Evolutionary conservation across 2,329 filamentous ascomycete species (phyloP).

Genomic region (Gnomoniopsis smithogilvyi): DNA sequence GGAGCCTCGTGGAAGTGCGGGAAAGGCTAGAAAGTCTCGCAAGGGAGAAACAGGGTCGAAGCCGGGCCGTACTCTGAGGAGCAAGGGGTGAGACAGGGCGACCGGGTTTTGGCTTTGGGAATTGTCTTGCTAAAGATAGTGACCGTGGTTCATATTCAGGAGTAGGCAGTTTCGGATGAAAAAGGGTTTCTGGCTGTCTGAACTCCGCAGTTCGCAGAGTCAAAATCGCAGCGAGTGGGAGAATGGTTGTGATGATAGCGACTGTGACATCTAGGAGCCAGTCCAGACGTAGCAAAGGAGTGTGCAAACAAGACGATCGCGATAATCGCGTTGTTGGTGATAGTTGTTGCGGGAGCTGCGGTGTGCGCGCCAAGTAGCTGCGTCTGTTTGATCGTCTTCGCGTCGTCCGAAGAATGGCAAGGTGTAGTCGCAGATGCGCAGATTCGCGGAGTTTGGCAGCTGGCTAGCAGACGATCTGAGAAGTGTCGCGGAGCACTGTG

Average conservation of each 20-base stretch:
- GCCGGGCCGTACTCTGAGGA: not conserved
- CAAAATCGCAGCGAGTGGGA: not conserved
- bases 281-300: not conserved
- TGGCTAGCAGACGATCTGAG: not conserved
- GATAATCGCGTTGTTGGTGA: not conserved
- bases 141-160: constrained; percentile 9
- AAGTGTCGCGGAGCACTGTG: not conserved
- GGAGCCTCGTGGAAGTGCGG: constrained; percentile 3
- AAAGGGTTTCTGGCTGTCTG: not conserved
- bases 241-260: not conserved
- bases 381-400: not conserved
- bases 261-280: not conserved
- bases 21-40: not conserved
- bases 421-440: not conserved
- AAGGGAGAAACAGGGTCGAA: not conserved
- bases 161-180: constrained; percentile 4
- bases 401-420: not conserved
- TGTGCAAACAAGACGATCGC: not conserved
- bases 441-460: not conserved
- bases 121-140: constrained; percentile 15
- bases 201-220: not conserved
- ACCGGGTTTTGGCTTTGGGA: not conserved
- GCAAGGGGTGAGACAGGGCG: constrained; percentile 12
- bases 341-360: not conserved
- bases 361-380: not conserved